Conservation (phyloP, 495 filamentous ascomycete genomes). For the Copromyces sp. region DNA sequence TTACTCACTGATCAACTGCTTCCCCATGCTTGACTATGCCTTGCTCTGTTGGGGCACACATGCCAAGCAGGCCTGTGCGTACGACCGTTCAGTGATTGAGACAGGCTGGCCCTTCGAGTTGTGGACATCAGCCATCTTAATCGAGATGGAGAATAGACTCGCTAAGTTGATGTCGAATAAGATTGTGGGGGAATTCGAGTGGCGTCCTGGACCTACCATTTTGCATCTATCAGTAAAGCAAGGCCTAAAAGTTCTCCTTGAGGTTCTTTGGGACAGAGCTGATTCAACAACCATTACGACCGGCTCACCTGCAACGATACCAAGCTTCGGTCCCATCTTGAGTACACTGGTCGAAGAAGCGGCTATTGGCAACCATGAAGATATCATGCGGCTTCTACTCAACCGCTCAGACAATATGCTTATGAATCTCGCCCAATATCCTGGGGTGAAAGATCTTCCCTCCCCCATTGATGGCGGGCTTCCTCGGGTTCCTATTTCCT, state of each 20-base stretch:
- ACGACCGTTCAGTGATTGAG: background rate
- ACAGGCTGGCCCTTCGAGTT: background rate
- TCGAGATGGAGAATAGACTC: background rate
- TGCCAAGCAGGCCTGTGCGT: background rate
- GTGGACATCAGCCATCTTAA: background rate
- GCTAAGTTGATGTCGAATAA: background rate
- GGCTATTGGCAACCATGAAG: background rate
- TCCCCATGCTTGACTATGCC: background rate
- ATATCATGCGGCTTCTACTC: background rate
- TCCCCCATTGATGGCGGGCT: too few relatives aligned
- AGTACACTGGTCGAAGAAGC: background rate
- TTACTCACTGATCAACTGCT: background rate
- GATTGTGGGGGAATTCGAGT: too few relatives aligned
- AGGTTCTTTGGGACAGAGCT: background rate
- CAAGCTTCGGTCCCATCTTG: background rate
- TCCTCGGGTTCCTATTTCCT: background rate
- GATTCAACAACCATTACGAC: background rate
- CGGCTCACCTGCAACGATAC: background rate
- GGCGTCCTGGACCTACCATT: background rate
- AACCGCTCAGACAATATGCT: background rate
- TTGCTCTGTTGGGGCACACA: background rate
- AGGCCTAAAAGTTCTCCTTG: background rate
- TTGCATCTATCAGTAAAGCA: background rate
- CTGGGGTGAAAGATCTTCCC: background rate
- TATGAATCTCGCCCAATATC: background rate